Base-by-base conservation (phyloP, 2,329 filamentous ascomycete genomes). In the Teratosphaeria zuluensis region DNA sequence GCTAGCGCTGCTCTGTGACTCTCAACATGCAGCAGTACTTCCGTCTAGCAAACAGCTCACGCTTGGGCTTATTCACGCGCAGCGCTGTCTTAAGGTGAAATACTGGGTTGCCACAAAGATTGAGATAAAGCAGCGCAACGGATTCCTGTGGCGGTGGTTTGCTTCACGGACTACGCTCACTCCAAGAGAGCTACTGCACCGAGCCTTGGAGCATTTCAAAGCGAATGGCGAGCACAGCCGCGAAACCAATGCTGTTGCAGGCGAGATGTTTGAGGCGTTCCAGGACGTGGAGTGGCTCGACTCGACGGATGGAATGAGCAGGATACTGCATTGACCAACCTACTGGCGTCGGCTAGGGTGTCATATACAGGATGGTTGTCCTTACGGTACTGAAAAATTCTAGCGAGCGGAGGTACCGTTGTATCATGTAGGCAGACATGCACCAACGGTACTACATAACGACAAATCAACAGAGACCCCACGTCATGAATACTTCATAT, bases 91-190 rank as follows among this genome's bases (percentile, higher is more conserved):
- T 32, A 73, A 76, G 1, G 81, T 83, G 0, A 79, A 75, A 63
- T 87, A 87, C 65, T 88, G 84, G 85, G 72, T 87, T 19, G 79
- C 78, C 0, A 87, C 85, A 30, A 84, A 88, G 64, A 84, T 86
- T 63, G 84, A 87, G 69, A 73, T 81, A 4, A 87, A 87, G 70
- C 78, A 70, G 56, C 84, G 82, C 0, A 77, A 77, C 0, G 84
- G 84, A 0, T 64, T 86, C 4, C 78, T 87, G 9, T 78, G 71
- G 1, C 79, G 74, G 73, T 81, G 72, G 71, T 73, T 81, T 19
- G n/a, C 42, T 48, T n/a, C 42, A 58, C 70, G 67, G 35, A 64
- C 77, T 35, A 66, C 73, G 0, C 69, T 77, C 62, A 77, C 71
- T 0, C 46, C 80, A 11, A 70, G 75, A 55, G 75, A 80, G 61